These are phyloP conservation scores for Fusarium floridanum DNA, from an alignment of 2,329 filamentous ascomycete genomes.

Conservation along the genomic window DNA sequence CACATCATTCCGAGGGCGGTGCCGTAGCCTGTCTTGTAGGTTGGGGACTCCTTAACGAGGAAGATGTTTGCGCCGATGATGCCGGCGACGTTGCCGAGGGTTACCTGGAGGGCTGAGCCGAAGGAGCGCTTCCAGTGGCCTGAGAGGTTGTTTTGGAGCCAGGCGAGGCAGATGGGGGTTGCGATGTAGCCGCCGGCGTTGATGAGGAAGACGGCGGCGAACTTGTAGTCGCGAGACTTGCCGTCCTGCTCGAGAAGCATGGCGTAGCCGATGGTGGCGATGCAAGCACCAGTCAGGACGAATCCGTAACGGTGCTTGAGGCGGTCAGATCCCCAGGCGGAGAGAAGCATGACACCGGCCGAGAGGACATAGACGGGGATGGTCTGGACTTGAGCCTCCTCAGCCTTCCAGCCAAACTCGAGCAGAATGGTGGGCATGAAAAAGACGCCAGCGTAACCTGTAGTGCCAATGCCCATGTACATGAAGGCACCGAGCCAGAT, in stretches of 20 bases:
- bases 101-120: constrained; percentile 62
- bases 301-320: constrained; percentile 67
- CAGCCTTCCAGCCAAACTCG: constrained; percentile 52
- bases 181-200: constrained; percentile 66
- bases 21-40: constrained; percentile 64
- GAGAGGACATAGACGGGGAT: constrained; percentile 56
- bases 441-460: constrained; percentile 57
- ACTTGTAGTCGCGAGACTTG: constrained; percentile 52
- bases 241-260: constrained; percentile 59
- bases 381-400: constrained; percentile 52
- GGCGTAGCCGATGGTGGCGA: constrained; percentile 67
- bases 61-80: constrained; percentile 64
- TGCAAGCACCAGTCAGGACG: constrained; percentile 61
- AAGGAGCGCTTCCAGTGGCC: constrained; percentile 70
- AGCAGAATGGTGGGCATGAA: constrained; percentile 56
- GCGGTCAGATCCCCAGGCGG: constrained; percentile 62
- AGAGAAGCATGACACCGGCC: constrained; percentile 46
- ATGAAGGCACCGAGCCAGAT: constrained; percentile 56
- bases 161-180: constrained; percentile 67
- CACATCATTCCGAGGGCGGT: constrained; percentile 61
- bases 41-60: constrained; percentile 59
- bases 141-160: constrained; percentile 68
- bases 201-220: constrained; percentile 68
- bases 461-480: constrained; percentile 58
- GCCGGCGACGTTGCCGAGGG: constrained; percentile 64